These are phyloP conservation scores for Sphagnum contortum DNA, from an alignment of 225 moss, liverwort and hornwort genomes.

Conservation along the genomic window DNA sequence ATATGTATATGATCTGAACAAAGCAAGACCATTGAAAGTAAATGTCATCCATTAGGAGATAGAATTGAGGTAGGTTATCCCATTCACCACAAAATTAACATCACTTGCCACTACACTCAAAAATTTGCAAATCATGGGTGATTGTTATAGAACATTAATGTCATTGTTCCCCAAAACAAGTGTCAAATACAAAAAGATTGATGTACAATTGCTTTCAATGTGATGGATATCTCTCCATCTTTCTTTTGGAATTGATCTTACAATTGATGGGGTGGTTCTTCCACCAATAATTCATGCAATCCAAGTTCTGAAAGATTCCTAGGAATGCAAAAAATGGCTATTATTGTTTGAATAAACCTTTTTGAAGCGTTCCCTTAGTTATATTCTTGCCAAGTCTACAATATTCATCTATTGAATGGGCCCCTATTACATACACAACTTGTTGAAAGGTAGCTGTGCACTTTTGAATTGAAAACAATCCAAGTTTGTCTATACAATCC, in stretches of 20 bases:
- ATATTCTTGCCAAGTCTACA: background rate
- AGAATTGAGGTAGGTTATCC: background rate
- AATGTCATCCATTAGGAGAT: constrained; percentile 1
- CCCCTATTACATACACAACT: background rate
- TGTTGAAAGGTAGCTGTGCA: background rate
- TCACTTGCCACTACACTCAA: background rate
- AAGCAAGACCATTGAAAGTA: background rate
- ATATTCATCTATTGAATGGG: background rate
- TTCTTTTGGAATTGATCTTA: background rate
- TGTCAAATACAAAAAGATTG: constrained; percentile 3
- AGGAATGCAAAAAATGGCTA: background rate
- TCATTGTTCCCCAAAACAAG: constrained; percentile 1
- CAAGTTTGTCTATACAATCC: constrained; percentile 7
- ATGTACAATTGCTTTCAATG: background rate
- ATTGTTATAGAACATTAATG: constrained; percentile 1
- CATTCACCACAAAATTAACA: background rate
- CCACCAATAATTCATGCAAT: constrained; percentile 3
- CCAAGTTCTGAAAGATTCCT: background rate
- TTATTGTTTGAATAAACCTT: background rate
- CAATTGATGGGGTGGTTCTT: background rate
- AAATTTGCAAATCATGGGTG: background rate
- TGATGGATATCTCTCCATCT: background rate
- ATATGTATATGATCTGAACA: background rate
- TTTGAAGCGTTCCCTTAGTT: background rate
- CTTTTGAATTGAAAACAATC: constrained; percentile 25